phyloP scores from a whole-genome alignment of 495 filamentous ascomycete species.

The Acidomyces sp. region DNA sequence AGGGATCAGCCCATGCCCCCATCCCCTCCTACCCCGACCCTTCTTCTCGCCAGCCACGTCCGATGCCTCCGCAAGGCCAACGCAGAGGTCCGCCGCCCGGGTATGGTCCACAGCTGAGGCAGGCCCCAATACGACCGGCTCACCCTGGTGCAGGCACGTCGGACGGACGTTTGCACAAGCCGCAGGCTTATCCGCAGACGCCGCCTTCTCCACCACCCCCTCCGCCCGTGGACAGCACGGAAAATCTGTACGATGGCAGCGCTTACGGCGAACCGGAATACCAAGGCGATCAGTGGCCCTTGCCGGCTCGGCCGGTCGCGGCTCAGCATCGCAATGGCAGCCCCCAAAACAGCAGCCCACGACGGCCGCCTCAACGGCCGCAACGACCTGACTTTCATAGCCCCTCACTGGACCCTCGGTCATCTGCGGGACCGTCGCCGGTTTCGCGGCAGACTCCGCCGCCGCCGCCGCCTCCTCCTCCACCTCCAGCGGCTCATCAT shows the following conservation, averaged over 20 bases:
- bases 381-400: constrained; percentile 9
- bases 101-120: constrained; percentile 1
- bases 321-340: constrained; percentile 1
- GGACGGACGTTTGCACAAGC: neutral
- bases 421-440: constrained; percentile 5
- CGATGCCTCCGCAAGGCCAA: neutral
- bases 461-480: constrained; percentile 2
- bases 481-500: constrained; percentile 9
- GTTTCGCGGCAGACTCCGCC: constrained; percentile 4
- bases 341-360: neutral
- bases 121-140: constrained; percentile 1
- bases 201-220: constrained; percentile 1
- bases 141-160: neutral
- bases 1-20: neutral
- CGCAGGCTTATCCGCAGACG: neutral
- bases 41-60: neutral
- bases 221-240: neutral
- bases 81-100: constrained; percentile 4
- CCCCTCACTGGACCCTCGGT: constrained; percentile 5
- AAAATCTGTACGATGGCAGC: constrained; percentile 18
- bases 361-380: constrained; percentile 15
- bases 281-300: constrained; percentile 11
- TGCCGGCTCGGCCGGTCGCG: constrained; percentile 7
- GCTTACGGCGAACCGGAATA: constrained; percentile 16
- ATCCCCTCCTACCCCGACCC: neutral